These are phyloP conservation scores for Apiotrichum veenhuisii DNA, from an alignment of 1,284 basidiomycete genomes.

Conservation along the genomic window DNA sequence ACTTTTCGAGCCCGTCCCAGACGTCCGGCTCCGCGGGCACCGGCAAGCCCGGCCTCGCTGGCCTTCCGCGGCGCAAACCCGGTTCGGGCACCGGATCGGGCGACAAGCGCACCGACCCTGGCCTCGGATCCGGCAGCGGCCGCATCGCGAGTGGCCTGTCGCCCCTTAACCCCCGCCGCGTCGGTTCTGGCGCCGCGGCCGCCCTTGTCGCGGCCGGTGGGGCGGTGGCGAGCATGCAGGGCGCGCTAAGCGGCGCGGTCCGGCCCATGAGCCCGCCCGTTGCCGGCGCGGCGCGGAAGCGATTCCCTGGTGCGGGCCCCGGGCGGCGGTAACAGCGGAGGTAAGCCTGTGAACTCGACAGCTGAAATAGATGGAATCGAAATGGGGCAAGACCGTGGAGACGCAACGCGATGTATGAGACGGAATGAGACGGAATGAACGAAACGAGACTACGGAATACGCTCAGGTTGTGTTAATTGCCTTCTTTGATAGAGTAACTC, in stretches of 20 bases:
- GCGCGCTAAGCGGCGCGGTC: slow-evolving; percentile 21
- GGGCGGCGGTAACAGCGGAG: neutral
- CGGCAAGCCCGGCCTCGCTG: slow-evolving; percentile 1
- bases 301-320: neutral
- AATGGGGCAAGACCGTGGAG: no score
- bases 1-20: slow-evolving; percentile 40
- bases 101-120: slow-evolving; percentile 13
- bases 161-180: slow-evolving; percentile 43
- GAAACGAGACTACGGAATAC: no score
- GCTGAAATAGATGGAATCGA: no score
- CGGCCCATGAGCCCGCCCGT: slow-evolving; percentile 31
- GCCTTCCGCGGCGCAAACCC: slow-evolving; percentile 18
- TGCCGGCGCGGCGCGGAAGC: neutral
- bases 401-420: no score
- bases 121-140: slow-evolving; percentile 2
- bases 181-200: slow-evolving; percentile 20
- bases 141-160: slow-evolving; percentile 31
- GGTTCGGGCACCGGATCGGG: slow-evolving; percentile 9
- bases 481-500: no score
- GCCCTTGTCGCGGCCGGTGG: slow-evolving; percentile 31
- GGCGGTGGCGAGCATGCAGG: slow-evolving; percentile 47
- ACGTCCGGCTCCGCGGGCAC: slow-evolving; percentile 18
- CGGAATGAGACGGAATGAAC: no score
- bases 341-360: neutral
- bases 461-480: no score